A percentile compares a stretch with the other conserved stretches of the same genome.
Conservation (phyloP, 1,139 yeast genomes). For the Pichia norvegensis region DNA sequence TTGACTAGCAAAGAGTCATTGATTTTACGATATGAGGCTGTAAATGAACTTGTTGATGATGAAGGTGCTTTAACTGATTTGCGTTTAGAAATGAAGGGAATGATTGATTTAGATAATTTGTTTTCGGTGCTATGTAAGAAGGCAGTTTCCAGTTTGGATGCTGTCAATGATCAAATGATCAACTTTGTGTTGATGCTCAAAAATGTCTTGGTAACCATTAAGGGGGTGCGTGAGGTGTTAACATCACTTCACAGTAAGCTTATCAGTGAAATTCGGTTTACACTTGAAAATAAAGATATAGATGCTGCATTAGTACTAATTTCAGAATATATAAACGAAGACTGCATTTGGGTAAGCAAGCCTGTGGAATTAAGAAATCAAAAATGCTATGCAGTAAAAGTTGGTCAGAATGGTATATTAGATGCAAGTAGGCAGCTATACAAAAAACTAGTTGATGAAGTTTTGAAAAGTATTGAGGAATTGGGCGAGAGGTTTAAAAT, state of each 20-base stretch:
- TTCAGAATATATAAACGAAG: conserved; percentile 32
- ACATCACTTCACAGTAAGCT: conserved; percentile 19
- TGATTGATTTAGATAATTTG: conserved; percentile 32
- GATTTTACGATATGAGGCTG: conserved; percentile 30
- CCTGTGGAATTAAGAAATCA: conserved; percentile 37
- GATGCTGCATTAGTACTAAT: conserved; percentile 25
- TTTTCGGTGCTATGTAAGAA: conserved; percentile 21
- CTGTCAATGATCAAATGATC: conserved; percentile 30
- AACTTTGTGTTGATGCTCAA: conserved; percentile 35
- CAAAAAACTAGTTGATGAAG: conserved; percentile 32
- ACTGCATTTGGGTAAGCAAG: conserved; percentile 35
- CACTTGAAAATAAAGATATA: conserved; percentile 26
- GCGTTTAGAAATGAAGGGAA: conserved; percentile 24
- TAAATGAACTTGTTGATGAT: conserved; percentile 28
- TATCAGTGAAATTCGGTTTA: conserved; percentile 28
- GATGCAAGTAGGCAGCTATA: conserved; percentile 39
- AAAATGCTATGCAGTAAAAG: conserved; percentile 36
- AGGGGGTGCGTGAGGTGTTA: conserved; percentile 16
- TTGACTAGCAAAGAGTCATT: conserved; percentile 33
- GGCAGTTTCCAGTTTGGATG: conserved; percentile 18
- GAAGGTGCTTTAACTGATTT: conserved; percentile 19
- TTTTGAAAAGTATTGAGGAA: conserved; percentile 24
- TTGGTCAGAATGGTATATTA: conserved; percentile 39
- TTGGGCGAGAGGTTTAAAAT: conserved; percentile 24
- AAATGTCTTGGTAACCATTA: conserved; percentile 22